Conservation (phyloP, 2,329 filamentous ascomycete species). For the Drechslerella coelobrocha region DNA sequence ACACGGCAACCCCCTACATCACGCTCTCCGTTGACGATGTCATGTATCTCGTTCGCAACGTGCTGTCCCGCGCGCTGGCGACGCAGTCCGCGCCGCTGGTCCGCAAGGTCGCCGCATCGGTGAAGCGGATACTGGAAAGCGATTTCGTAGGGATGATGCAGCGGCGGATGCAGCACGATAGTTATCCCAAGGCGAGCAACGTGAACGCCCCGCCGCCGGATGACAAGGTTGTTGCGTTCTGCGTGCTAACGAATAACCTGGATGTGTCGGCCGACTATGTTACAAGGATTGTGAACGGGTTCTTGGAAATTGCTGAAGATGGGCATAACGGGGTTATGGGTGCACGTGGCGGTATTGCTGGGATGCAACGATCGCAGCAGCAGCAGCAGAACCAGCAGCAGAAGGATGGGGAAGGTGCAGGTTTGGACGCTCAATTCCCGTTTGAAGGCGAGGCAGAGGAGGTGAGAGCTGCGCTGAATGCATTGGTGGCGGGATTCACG, state of each 20-base stretch:
- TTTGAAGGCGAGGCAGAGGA: conserved; percentile 76
- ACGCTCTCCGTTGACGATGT: conserved; percentile 96
- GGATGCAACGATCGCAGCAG: no score
- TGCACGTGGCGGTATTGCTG: no score
- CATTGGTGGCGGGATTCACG: conserved; percentile 74
- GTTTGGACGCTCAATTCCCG: conserved; percentile 73
- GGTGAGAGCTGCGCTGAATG: conserved; percentile 72
- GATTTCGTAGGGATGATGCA: conserved; percentile 98
- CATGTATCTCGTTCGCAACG: conserved; percentile 97
- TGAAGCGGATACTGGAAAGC: conserved; percentile 79
- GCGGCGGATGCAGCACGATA: conserved; percentile 95
- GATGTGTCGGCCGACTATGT: conserved; percentile 93
- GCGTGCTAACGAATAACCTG: conserved; percentile 93
- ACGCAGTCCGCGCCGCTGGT: conserved; percentile 84
- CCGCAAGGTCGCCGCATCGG: conserved; percentile 75
- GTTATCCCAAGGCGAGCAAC: conserved; percentile 71
- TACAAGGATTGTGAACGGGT: conserved; percentile 76
- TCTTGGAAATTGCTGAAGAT: conserved; percentile 24
- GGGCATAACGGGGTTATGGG: no score
- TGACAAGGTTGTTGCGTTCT: conserved; percentile 83
- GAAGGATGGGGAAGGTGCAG: conserved; percentile 47
- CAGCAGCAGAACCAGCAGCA: conserved; percentile 6
- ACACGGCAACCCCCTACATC: conserved; percentile 81
- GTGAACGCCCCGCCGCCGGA: conserved; percentile 70
- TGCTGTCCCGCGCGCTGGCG: conserved; percentile 82